Base-by-base conservation (phyloP, 441 rosid genomes). In the Hypseocharis bilobata region DNA sequence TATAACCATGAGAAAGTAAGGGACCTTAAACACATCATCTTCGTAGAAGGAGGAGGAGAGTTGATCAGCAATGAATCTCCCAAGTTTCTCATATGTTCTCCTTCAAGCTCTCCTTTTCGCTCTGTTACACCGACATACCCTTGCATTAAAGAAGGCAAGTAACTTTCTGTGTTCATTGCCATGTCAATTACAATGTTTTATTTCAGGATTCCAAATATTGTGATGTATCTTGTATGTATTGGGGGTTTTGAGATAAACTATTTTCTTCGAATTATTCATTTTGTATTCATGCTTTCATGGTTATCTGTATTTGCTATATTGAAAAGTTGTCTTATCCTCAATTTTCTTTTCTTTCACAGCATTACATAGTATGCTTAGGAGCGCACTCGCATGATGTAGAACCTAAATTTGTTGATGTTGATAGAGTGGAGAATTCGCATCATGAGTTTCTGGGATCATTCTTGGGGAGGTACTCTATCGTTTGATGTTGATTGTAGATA, bases 311-410 rank as follows among this genome's bases (percentile, higher is more conserved):
- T 32, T 32, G 8, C 38, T 32, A 6, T 6, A 4, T 32, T 32
- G 38, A 32, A 4, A 32, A 4, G 38, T 32, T 32, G 38, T 6
- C 38, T 32, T 32, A 51, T 42, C 29, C 42, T 28, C 17, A 2
- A 10, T 17, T 3, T 13, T 3, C 25, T 45, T 11, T 28, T 54
- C 27, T 40, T 52, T 27, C 32, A 7, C 32, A 58, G 60, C 62
- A 70, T 52, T 71, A 65, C 23, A 52, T 71, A 27, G 75, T 71
- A 45, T 71, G 66, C 66, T 40, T 71, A 26, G 75, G 75, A 49
- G 65, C 68, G 4, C 75, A 65, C 4, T 6, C 40, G 19, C 70
- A 71, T 0, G 63, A 70, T 10, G 0, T 47, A n/a, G 64, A 51
- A 17, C 63, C 67, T 14, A 61, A 45, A 0, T 14, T 19, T 14